Conservation (phyloP, 2,329 filamentous ascomycete genomes). For the Botrytis deweyae region DNA sequence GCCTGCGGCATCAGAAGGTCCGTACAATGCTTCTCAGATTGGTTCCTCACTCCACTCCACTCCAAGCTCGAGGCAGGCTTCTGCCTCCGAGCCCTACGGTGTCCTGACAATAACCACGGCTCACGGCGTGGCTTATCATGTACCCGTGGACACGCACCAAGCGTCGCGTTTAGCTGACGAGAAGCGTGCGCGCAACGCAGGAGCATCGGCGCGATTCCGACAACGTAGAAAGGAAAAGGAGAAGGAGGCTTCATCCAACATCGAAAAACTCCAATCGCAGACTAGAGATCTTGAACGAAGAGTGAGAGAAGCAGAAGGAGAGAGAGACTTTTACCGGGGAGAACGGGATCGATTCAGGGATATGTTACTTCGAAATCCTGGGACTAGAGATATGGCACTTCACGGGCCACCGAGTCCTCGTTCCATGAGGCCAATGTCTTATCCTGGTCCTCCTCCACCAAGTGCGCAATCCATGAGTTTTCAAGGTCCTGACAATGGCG, state of each 20-base stretch:
- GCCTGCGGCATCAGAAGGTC: conserved; percentile 38
- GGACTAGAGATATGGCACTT: conserved; percentile 53
- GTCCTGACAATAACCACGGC: conserved; percentile 44
- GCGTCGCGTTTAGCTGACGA: conserved; percentile 82
- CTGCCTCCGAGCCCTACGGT: conserved; percentile 38
- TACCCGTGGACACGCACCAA: conserved; percentile 76
- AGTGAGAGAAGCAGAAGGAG: conserved; percentile 54
- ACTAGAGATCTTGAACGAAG: conserved; percentile 62
- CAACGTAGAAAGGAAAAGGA: conserved; percentile 81
- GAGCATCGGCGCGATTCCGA: conserved; percentile 79
- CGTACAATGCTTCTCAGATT: conserved; percentile 38
- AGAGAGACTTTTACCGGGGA: conserved; percentile 70
- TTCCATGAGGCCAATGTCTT: conserved; percentile 31
- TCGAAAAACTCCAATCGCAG: conserved; percentile 70
- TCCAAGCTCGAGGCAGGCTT: conserved; percentile 38
- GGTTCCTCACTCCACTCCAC: conserved; percentile 36
- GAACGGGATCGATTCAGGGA: conserved; percentile 72
- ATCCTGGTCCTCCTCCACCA: conserved; percentile 28
- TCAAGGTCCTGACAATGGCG: conserved; percentile 27
- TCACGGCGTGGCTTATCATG: conserved; percentile 53
- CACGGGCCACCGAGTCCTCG: conserved; percentile 53
- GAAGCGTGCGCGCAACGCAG: conserved; percentile 81
- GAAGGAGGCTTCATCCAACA: conserved; percentile 66
- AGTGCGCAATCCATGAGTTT: conserved; percentile 28
- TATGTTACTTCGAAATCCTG: conserved; percentile 60